A percentile compares a stretch with the other conserved stretches of the same genome.
Evolutionary conservation across 2,329 filamentous ascomycete genomes (phyloP).

Genomic region (Venturia pyrina): DNA sequence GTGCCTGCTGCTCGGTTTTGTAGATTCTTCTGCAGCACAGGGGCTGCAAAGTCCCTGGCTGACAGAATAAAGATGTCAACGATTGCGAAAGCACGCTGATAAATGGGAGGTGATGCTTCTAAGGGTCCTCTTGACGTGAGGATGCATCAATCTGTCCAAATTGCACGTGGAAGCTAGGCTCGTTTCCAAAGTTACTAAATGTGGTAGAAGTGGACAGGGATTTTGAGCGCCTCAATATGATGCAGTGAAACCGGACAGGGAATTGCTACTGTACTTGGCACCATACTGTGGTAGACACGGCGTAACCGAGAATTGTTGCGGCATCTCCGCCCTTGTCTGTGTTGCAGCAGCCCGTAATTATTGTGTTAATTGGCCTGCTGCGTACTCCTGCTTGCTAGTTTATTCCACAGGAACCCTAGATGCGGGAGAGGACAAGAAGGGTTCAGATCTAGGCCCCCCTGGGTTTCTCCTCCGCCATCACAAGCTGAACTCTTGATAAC

Average conservation of each 20-base stretch:
- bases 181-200: background rate
- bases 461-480: background rate
- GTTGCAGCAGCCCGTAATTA: background rate
- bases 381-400: background rate
- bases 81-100: background rate
- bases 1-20: background rate
- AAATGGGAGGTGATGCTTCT: background rate
- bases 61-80: background rate
- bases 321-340: background rate
- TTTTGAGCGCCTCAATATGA: background rate
- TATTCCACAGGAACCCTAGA: background rate
- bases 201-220: background rate
- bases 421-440: too few relatives aligned
- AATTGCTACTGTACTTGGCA: background rate
- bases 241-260: background rate
- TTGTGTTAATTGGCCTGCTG: background rate
- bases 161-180: background rate
- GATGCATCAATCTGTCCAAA: background rate
- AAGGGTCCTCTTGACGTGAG: background rate
- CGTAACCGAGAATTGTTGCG: background rate
- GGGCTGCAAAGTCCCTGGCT: background rate
- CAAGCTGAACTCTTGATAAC: background rate
- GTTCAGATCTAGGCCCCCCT: background rate
- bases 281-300: background rate
- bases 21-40: background rate